A percentile compares a stretch with the other conserved stretches of the same genome.
These are phyloP conservation scores for Talaromyces thailandensis DNA, from an alignment of 495 filamentous ascomycete species.

Conservation along the genomic window DNA sequence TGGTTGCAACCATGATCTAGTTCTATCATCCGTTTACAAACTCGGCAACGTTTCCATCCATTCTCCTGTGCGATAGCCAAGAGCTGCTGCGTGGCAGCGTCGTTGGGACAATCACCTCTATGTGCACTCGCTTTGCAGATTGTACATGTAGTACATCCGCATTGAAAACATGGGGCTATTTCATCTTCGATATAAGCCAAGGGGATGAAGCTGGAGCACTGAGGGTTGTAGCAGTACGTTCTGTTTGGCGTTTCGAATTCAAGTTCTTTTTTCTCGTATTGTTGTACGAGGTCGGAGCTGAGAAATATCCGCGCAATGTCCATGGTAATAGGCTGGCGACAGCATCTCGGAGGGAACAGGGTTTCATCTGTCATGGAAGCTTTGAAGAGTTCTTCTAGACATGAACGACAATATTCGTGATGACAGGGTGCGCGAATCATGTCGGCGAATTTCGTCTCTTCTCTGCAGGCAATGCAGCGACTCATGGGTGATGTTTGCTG, in stretches of 20 bases:
- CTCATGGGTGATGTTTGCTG: background rate
- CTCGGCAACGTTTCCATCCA: constrained; percentile 34
- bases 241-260: constrained; percentile 36
- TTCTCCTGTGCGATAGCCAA: constrained; percentile 21
- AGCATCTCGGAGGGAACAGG: constrained; percentile 46
- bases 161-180: constrained; percentile 31
- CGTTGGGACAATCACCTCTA: constrained; percentile 30
- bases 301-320: constrained; percentile 21
- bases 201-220: constrained; percentile 38
- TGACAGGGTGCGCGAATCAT: constrained; percentile 13
- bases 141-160: constrained; percentile 29
- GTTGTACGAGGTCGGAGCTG: constrained; percentile 11
- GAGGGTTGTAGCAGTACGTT: constrained; percentile 36
- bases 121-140: constrained; percentile 38
- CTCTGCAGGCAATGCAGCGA: constrained; percentile 10
- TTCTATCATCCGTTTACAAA: constrained; percentile 30
- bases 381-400: constrained; percentile 30
- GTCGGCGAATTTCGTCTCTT: constrained; percentile 6
- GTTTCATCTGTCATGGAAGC: constrained; percentile 34
- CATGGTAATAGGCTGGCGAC: constrained; percentile 28
- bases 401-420: constrained; percentile 41
- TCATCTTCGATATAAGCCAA: constrained; percentile 17
- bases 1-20: constrained; percentile 38
- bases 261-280: constrained; percentile 28
- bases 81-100: constrained; percentile 22